A percentile compares a stretch with the other conserved stretches of the same genome.
These are phyloP conservation scores for Aspergillus kassunensis DNA, from an alignment of 495 filamentous ascomycete genomes.

Conservation along the genomic window DNA sequence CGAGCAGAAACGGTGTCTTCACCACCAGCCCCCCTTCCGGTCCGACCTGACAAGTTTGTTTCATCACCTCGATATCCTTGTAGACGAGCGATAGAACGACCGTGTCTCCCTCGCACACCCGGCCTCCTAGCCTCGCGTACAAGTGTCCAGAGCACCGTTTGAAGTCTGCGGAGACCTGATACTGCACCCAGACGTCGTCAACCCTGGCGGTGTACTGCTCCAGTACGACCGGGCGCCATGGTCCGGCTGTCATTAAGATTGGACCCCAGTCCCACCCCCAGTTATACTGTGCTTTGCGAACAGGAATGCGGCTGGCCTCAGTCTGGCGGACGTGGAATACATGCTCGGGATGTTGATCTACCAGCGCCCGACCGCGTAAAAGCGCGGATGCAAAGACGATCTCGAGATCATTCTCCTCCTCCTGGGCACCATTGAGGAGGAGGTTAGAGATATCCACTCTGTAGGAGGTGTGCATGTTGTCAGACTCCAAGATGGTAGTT, in stretches of 20 bases:
- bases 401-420: constrained; percentile 21
- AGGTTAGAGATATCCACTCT: constrained; percentile 51
- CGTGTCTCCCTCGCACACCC: background rate
- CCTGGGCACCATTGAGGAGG: constrained; percentile 18
- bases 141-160: constrained; percentile 1
- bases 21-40: background rate
- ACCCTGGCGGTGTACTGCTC: constrained; percentile 60
- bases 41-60: too few species aligned
- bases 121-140: background rate
- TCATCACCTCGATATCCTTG: background rate
- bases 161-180: background rate
- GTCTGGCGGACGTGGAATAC: constrained; percentile 56
- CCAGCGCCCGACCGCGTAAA: constrained; percentile 31
- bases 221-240: constrained; percentile 66
- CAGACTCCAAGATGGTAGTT: constrained; percentile 54
- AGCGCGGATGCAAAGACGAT: constrained; percentile 39
- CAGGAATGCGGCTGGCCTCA: constrained; percentile 58
- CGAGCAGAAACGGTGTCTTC: background rate
- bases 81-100: background rate
- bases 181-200: constrained; percentile 8
- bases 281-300: constrained; percentile 73
- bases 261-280: constrained; percentile 88
- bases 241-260: constrained; percentile 63
- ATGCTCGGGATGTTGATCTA: constrained; percentile 35
- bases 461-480: constrained; percentile 71